A percentile compares a stretch with the other conserved stretches of the same genome.
These are phyloP conservation scores for Aspergillus cavernicola DNA, from an alignment of 495 filamentous ascomycete genomes.

Conservation along the genomic window DNA sequence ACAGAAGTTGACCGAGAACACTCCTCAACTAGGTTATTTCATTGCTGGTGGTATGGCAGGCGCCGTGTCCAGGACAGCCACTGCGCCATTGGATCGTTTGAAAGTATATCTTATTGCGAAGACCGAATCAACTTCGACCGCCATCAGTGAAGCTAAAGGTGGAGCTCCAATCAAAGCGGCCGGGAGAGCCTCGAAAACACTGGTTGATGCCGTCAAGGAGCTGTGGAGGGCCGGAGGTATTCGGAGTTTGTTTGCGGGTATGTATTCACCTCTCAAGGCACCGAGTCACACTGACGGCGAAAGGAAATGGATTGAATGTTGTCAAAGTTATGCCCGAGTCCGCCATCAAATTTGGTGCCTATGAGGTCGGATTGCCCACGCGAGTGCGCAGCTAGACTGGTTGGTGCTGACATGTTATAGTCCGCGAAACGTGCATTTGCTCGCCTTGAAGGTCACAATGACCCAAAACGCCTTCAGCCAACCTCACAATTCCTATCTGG, in stretches of 20 bases:
- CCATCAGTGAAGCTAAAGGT: conserved; percentile 63
- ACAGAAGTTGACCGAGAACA: conserved; percentile 59
- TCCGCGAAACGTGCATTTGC: conserved; percentile 86
- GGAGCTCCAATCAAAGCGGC: conserved; percentile 65
- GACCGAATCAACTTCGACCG: conserved; percentile 58
- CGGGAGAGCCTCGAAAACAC: conserved; percentile 61
- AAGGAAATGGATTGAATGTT: conserved; percentile 95
- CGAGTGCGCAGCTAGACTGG: not conserved
- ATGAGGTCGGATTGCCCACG: conserved; percentile 55
- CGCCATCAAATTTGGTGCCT: conserved; percentile 94
- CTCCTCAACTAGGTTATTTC: conserved; percentile 88
- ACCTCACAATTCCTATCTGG: conserved; percentile 89
- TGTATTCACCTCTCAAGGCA: conserved; percentile 19
- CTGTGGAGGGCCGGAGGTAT: conserved; percentile 87
- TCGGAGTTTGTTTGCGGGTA: conserved; percentile 91
- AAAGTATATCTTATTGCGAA: conserved; percentile 98
- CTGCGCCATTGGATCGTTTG: conserved; percentile 91
- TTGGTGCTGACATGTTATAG: conserved; percentile 37
- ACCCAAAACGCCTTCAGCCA: conserved; percentile 71
- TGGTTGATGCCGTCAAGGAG: conserved; percentile 66
- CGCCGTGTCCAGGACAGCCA: conserved; percentile 86
- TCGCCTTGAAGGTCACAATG: conserved; percentile 80
- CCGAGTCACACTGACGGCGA: conserved; percentile 26
- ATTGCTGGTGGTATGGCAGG: conserved; percentile 90
- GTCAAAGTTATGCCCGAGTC: conserved; percentile 98